phyloP scores from a whole-genome alignment of 2,329 filamentous ascomycete genomes.

The Lachnellula hyalina region DNA sequence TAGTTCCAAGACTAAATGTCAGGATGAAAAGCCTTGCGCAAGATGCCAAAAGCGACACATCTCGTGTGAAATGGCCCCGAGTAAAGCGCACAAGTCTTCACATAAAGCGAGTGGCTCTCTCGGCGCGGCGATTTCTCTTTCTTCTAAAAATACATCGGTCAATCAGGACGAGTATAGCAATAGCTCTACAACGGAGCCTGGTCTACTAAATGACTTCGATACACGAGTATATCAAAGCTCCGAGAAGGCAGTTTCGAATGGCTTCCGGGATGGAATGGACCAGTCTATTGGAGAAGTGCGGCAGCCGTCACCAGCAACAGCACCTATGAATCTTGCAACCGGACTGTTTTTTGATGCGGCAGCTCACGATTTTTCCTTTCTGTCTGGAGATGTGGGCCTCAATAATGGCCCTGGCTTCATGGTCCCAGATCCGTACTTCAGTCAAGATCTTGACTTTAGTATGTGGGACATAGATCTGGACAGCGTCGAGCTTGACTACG shows the following conservation, averaged over 20 bases:
- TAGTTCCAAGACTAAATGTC: constrained; percentile 8
- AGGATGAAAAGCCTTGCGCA: constrained; percentile 11
- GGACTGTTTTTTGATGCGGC: background rate
- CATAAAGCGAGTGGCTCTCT: background rate
- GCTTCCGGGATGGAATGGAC: too few species aligned
- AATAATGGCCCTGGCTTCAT: background rate
- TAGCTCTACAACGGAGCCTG: too few species aligned
- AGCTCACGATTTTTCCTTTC: background rate
- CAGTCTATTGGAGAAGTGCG: background rate
- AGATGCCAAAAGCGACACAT: constrained; percentile 10
- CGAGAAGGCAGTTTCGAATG: too few species aligned
- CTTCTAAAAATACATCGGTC: too few species aligned
- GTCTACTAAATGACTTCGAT: too few species aligned
- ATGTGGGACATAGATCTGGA: background rate
- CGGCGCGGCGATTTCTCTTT: background rate
- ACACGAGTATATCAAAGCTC: too few species aligned
- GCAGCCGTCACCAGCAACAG: background rate
- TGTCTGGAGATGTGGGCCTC: background rate
- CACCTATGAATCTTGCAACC: background rate
- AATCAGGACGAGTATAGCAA: background rate
- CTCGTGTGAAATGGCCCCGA: constrained; percentile 1
- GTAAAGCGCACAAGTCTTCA: background rate
- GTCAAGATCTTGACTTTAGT: constrained; percentile 13
- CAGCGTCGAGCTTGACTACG: constrained; percentile 1
- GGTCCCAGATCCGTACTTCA: background rate